Evolutionary conservation across 2,329 filamentous ascomycete genomes (phyloP), one percentile per base, ranked within the genome.

Genomic region (Xylariaceae sp.): DNA sequence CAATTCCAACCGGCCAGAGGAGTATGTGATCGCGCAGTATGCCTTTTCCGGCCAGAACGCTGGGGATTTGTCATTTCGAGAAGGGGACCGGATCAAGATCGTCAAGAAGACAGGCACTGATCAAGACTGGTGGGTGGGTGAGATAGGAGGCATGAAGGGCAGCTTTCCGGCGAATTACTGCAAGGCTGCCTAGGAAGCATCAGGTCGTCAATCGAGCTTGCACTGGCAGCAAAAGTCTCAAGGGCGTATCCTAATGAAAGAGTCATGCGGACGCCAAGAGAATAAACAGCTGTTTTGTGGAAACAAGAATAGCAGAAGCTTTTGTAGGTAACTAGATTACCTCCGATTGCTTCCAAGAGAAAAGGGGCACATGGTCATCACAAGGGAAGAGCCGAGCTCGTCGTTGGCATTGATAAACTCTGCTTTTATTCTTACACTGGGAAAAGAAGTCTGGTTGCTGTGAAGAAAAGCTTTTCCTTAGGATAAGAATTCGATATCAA

Each of bases 71-170:
- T 74, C 74, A 2, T 94, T 94, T 58, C 71, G 72, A 22, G 85
- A 90, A 61, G 88, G 87, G 2, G 88, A 93, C 55, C 72, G 76
- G 37, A 94, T 94, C 52, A 78, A 74, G 34, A 82, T 94, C 3
- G 58, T 89, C 24, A 87, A 87, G 67, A 88, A 85, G 68, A 93
- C 88, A 2, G 76, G 79, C 6, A 89, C 83, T 47, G 83, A 80
- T 17, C 85, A 93, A 64, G 88, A 93, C 59, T 94, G 88, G 87
- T 94, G 88, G 88, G 78, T 87, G 47, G 88, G 88, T 11, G 87
- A 93, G 62, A 49, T 90, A 12, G 70, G 71, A 31, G 87, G 87
- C 0, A 62, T 70, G 19, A 76, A 73, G 57, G 88, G 88, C 3
- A 81, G 72, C 51, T 94, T 94, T 59, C 88, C 88, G 1, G 88